Evolutionary conservation across 768 basidiomycete genomes (phyloP).

Genomic region (Pisolithus orientalis): DNA sequence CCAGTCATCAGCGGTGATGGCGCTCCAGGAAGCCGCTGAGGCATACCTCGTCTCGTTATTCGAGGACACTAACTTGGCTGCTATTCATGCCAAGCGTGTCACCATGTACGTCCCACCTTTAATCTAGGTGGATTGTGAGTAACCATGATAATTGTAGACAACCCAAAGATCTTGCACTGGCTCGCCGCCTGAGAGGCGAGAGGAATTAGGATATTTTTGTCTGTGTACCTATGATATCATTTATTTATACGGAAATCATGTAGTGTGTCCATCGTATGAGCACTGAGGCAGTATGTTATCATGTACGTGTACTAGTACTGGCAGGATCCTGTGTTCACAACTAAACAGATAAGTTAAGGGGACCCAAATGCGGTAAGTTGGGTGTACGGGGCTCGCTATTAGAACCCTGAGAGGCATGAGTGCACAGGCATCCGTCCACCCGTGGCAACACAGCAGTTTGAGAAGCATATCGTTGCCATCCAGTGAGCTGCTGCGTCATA

Average conservation of each 20-base stretch:
- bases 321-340: too few relatives aligned
- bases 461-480: too few relatives aligned
- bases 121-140: conserved; percentile 8
- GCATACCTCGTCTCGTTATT: conserved; percentile 71
- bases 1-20: conserved; percentile 82
- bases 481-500: too few relatives aligned
- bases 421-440: too few relatives aligned
- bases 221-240: background rate
- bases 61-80: conserved; percentile 73
- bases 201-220: conserved; percentile 38
- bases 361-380: too few relatives aligned
- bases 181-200: conserved; percentile 69
- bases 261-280: background rate
- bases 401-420: too few relatives aligned
- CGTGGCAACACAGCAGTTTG: too few relatives aligned
- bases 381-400: too few relatives aligned
- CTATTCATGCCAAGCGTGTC: conserved; percentile 76
- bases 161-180: conserved; percentile 74
- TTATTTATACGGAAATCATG: background rate
- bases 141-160: conserved; percentile 35
- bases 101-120: conserved; percentile 43
- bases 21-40: conserved; percentile 78
- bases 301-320: too few relatives aligned
- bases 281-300: too few relatives aligned
- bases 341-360: too few relatives aligned